A percentile compares a stretch with the other conserved stretches of the same genome.
Conservation (phyloP, 495 filamentous ascomycete species). For the Aspergillus bertholletiae region DNA sequence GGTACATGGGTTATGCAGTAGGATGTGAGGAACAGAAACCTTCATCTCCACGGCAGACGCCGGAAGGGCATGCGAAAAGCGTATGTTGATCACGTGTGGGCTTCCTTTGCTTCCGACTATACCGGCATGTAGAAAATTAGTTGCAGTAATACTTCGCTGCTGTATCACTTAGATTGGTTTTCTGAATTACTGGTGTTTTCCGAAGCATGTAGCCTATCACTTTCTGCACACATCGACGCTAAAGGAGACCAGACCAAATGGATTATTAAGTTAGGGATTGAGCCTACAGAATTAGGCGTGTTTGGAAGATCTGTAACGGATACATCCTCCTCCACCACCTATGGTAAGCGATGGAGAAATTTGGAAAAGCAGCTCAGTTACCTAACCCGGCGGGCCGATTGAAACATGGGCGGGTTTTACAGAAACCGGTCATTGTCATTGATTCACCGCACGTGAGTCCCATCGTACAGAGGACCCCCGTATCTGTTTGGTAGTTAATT, state of each 20-base stretch:
- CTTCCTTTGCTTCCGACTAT: not conserved
- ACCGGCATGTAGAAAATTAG: not conserved
- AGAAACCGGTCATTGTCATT: not conserved
- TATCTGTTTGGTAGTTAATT: not conserved
- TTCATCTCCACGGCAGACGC: conserved; percentile 8
- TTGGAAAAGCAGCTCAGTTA: no score
- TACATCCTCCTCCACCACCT: no score
- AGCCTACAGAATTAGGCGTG: no score
- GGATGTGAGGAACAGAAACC: not conserved
- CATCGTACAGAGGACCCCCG: no score
- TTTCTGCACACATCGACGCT: not conserved
- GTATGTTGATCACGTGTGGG: conserved; percentile 4
- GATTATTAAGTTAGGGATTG: not conserved
- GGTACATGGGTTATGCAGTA: not conserved
- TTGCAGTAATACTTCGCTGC: not conserved
- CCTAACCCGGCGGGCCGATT: no score
- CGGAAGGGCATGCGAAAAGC: conserved; percentile 7
- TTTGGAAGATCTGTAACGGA: no score
- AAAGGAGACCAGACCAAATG: not conserved
- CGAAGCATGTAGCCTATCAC: not conserved
- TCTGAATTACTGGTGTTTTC: not conserved
- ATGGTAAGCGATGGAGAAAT: conserved; percentile 6
- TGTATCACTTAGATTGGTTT: not conserved
- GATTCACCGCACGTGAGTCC: not conserved
- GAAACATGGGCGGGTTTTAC: not conserved